Evolutionary conservation across 2,329 filamentous ascomycete genomes (phyloP).

Genomic region (Orbilia javanica): DNA sequence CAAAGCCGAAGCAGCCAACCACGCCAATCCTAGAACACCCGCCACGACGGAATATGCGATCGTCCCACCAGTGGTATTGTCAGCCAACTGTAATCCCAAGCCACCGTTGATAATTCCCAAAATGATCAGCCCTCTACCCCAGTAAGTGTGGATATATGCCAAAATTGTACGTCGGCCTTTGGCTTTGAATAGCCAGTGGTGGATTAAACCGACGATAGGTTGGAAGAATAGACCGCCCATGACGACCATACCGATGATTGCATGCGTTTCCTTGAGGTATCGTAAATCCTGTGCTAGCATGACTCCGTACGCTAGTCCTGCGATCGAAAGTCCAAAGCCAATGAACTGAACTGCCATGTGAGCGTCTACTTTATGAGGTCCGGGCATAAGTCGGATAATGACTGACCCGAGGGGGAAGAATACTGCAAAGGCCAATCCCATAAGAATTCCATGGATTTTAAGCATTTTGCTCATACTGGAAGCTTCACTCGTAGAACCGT

Average conservation of each 20-base stretch:
- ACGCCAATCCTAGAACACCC: constrained; percentile 66
- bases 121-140: constrained; percentile 72
- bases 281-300: constrained; percentile 37
- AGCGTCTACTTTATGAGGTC: constrained; percentile 64
- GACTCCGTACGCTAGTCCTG: constrained; percentile 72
- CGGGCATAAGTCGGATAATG: constrained; percentile 72
- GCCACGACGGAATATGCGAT: constrained; percentile 72
- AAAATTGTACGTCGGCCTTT: constrained; percentile 68
- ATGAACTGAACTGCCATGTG: constrained; percentile 72
- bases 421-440: constrained; percentile 72
- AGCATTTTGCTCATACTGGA: constrained; percentile 11
- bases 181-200: constrained; percentile 71
- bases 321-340: constrained; percentile 73
- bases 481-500: background rate
- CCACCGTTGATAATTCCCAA: constrained; percentile 75
- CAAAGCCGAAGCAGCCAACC: constrained; percentile 28
- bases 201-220: constrained; percentile 71
- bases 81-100: constrained; percentile 71
- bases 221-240: constrained; percentile 71
- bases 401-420: constrained; percentile 74
- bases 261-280: constrained; percentile 70
- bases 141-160: constrained; percentile 74
- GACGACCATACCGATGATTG: constrained; percentile 71
- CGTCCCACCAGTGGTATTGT: constrained; percentile 66
- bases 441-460: constrained; percentile 66